phyloP scores from a whole-genome alignment of 169 alveolate species.

The Plasmodium fragile region DNA sequence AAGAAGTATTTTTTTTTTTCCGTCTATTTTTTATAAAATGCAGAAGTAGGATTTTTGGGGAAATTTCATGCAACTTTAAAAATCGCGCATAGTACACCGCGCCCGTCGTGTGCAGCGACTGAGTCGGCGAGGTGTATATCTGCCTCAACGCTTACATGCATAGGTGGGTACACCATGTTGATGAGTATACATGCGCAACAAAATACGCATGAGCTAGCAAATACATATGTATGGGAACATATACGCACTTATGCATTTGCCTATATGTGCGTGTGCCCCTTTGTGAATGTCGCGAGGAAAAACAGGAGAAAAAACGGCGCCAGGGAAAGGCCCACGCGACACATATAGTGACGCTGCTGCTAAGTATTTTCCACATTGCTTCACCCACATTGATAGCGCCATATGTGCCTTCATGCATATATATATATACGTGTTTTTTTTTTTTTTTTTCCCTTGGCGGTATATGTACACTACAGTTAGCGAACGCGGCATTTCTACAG shows the following conservation, averaged over 20 bases:
- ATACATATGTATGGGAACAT: neutral
- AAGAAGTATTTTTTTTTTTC: constrained; percentile 42
- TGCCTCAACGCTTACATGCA: neutral
- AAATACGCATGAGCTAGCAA: neutral
- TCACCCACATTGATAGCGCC: neutral
- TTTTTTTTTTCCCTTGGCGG: neutral
- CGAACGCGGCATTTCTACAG: neutral
- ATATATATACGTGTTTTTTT: neutral
- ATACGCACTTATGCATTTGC: neutral
- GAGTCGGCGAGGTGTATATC: neutral
- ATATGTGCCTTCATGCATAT: neutral
- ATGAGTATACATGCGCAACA: neutral
- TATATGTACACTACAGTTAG: neutral
- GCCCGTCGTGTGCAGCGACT: neutral
- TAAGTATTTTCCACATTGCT: neutral
- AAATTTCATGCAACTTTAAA: constrained; percentile 3
- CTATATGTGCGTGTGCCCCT: neutral
- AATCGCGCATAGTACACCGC: neutral
- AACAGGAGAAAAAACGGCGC: neutral
- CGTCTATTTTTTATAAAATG: constrained; percentile 32
- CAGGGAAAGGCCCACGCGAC: neutral
- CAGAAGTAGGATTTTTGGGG: constrained; percentile 21
- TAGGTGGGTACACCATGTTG: neutral
- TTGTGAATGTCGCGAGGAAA: constrained; percentile 10
- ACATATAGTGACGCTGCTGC: neutral